Evolutionary conservation across 106 monocot genomes (phyloP).

Genomic region (Alisma plantagoaquatica): DNA sequence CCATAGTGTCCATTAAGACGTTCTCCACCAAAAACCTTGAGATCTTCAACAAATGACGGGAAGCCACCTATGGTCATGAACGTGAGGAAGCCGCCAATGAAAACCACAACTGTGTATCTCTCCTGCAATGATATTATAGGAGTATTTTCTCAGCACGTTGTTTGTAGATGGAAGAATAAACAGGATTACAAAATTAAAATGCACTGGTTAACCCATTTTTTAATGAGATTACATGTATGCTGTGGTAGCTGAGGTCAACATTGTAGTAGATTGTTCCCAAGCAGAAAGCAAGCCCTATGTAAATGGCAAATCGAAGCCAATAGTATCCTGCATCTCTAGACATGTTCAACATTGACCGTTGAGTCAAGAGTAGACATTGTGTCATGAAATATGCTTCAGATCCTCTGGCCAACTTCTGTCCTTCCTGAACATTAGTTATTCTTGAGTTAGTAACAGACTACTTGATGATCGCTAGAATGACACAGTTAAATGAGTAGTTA

Average conservation of each 20-base stretch:
- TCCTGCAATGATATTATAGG: conserved; percentile 32
- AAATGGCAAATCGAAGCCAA: conserved; percentile 8
- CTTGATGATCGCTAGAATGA: no score
- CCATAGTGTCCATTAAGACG: conserved; percentile 14
- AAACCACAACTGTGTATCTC: conserved; percentile 66
- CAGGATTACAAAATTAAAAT: no score
- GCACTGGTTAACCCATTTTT: no score
- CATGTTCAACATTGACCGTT: conserved; percentile 13
- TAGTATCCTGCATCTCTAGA: conserved; percentile 13
- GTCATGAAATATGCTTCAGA: conserved; percentile 74
- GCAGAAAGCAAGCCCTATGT: conserved; percentile 32
- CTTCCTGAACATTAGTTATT: no score
- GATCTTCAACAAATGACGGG: conserved; percentile 89
- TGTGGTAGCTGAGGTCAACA: conserved; percentile 49
- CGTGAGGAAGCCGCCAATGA: conserved; percentile 78
- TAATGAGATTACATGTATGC: conserved; percentile 45
- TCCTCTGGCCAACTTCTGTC: no score
- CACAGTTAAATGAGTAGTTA: no score
- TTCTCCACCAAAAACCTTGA: conserved; percentile 42
- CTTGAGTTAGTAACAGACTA: no score
- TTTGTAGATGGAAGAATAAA: no score
- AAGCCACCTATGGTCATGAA: conserved; percentile 97
- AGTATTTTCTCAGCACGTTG: no score
- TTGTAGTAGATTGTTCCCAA: conserved; percentile 15
- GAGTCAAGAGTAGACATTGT: conserved; percentile 25